phyloP scores from a whole-genome alignment of 176 grass and related monocot genomes.

The Aegilops tauschii region DNA sequence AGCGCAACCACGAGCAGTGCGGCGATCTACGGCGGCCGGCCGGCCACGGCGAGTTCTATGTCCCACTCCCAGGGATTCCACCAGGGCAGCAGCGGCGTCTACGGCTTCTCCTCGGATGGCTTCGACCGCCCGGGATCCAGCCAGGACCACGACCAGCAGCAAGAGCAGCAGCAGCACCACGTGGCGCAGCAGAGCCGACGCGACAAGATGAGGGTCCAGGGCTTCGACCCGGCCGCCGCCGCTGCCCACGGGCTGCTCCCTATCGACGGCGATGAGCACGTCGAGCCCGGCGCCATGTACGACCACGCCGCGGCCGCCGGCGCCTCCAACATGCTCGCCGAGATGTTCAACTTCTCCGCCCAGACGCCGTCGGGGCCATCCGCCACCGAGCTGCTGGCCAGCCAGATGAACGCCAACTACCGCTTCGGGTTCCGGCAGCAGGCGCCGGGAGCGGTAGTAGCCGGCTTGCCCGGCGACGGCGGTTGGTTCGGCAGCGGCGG shows the following conservation, averaged over 20 bases:
- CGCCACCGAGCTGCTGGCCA: conserved; percentile 71
- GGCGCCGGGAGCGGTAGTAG: conserved; percentile 19
- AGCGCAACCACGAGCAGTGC: conserved; percentile 31
- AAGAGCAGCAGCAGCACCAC: conserved; percentile 62
- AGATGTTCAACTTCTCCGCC: conserved; percentile 91
- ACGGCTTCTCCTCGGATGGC: conserved; percentile 63
- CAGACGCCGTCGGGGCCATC: conserved; percentile 50
- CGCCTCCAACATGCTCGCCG: conserved; percentile 80
- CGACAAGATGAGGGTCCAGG: conserved; percentile 89
- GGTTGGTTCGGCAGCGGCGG: conserved; percentile 42
- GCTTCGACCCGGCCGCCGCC: conserved; percentile 48
- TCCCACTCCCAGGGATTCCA: conserved; percentile 97
- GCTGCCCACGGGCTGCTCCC: conserved; percentile 51
- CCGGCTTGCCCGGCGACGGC: conserved; percentile 40
- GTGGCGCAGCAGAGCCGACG: conserved; percentile 93
- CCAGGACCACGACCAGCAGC: conserved; percentile 34
- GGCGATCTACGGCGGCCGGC: conserved; percentile 19
- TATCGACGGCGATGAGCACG: conserved; percentile 41
- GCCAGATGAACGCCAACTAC: conserved; percentile 69
- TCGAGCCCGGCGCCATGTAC: conserved; percentile 59
- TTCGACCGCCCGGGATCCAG: conserved; percentile 51
- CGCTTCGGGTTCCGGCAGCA: conserved; percentile 45
- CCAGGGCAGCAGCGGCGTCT: conserved; percentile 67
- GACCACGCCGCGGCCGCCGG: conserved; percentile 54
- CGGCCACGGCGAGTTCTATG: conserved; percentile 64